These are phyloP conservation scores for Oleoguttula mirabilis DNA, from an alignment of 495 filamentous ascomycete genomes.

Conservation along the genomic window DNA sequence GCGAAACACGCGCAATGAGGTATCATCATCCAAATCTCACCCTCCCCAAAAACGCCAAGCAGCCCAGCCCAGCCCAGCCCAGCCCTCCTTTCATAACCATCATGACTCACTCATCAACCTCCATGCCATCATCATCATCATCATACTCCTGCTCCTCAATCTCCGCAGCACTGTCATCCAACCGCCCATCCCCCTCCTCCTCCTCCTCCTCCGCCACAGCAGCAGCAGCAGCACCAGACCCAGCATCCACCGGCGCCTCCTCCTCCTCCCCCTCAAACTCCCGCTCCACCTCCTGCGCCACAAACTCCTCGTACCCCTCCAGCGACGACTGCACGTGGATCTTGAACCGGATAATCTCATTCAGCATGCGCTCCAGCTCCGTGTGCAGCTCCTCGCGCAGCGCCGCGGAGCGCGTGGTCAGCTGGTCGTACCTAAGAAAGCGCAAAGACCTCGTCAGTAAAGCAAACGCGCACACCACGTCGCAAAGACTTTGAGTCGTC, in stretches of 20 bases:
- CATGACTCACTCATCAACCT: not conserved
- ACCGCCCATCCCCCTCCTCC: not conserved
- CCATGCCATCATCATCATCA: not conserved
- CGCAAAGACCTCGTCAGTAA: not conserved
- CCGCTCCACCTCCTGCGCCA: conserved; percentile 78
- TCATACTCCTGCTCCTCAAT: not conserved
- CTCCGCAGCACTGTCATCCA: conserved; percentile 5
- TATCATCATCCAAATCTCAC: too few species aligned
- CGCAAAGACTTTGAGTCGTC: too few species aligned
- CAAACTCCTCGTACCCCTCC: conserved; percentile 86
- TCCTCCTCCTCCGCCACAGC: conserved; percentile 1
- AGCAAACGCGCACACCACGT: too few species aligned
- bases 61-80: too few species aligned
- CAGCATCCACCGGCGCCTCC: not conserved
- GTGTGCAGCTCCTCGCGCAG: conserved; percentile 90
- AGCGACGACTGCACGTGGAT: conserved; percentile 85
- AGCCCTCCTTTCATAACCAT: too few species aligned
- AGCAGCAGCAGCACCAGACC: not conserved
- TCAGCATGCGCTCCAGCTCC: conserved; percentile 88
- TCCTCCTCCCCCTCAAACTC: conserved; percentile 41
- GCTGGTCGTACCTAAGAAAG: conserved; percentile 64
- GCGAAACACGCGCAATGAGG: too few species aligned
- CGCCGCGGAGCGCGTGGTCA: conserved; percentile 68
- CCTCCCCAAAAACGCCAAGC: too few species aligned
- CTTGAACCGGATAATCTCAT: conserved; percentile 98